phyloP scores from a whole-genome alignment of 1,139 yeast species.

The Kodamaea derodonti region DNA sequence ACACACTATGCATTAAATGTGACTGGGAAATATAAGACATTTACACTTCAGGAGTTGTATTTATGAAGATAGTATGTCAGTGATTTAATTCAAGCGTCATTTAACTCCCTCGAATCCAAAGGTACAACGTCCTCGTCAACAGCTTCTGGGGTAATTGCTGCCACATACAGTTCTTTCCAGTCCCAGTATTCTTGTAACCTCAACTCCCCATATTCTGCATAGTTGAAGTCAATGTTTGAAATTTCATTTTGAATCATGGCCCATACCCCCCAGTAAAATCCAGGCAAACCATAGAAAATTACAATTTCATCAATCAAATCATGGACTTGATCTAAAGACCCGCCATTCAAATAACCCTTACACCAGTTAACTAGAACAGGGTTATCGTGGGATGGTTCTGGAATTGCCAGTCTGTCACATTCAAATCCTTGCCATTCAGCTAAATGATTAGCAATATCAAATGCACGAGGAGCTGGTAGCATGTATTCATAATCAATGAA shows the following conservation, averaged over 20 bases:
- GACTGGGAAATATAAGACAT: no score
- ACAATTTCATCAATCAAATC: conserved; percentile 52
- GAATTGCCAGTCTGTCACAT: conserved; percentile 61
- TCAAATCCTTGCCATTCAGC: conserved; percentile 88
- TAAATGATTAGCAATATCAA: conserved; percentile 81
- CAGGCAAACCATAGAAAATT: conserved; percentile 72
- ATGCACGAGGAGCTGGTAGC: conserved; percentile 76
- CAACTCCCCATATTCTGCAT: conserved; percentile 54
- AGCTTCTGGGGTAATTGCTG: no score
- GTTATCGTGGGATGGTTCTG: conserved; percentile 44
- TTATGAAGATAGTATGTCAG: no score
- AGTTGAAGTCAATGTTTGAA: conserved; percentile 72
- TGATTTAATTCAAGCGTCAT: no score
- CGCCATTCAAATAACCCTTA: conserved; percentile 42
- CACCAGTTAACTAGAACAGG: conserved; percentile 54
- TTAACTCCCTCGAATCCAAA: no score
- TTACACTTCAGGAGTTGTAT: no score
- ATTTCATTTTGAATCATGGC: conserved; percentile 71
- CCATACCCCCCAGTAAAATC: conserved; percentile 87
- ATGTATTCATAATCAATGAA: conserved; percentile 82
- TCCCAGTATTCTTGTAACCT: conserved; percentile 67
- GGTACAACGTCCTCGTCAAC: no score
- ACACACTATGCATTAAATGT: no score
- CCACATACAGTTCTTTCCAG: conserved; percentile 65
- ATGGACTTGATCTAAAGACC: conserved; percentile 21